phyloP scores from a whole-genome alignment of 164 flowering plant species.

The Nymphaea thermarum region DNA sequence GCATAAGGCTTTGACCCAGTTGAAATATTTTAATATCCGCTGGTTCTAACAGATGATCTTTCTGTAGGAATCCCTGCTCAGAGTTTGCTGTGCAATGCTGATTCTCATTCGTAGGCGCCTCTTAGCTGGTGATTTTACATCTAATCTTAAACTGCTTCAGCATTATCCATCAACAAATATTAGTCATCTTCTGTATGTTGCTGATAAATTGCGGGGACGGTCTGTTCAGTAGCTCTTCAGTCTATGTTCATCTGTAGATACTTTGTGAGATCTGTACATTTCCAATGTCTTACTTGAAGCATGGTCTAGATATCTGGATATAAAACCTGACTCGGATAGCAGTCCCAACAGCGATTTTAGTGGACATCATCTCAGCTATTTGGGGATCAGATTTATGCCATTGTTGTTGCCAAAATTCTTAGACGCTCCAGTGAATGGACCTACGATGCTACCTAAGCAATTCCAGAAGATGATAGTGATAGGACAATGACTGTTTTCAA shows the following conservation, averaged over 20 bases:
- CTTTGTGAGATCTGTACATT: background rate
- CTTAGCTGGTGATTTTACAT: slow-evolving; percentile 96
- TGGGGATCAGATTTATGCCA: background rate
- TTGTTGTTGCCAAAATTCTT: background rate
- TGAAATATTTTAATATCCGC: background rate
- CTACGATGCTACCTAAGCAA: too few relatives aligned
- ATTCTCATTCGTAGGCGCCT: slow-evolving; percentile 70
- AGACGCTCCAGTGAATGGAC: too few relatives aligned
- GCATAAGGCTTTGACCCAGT: background rate
- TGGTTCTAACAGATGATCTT: background rate
- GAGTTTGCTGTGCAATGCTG: slow-evolving; percentile 93
- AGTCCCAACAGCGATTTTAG: background rate
- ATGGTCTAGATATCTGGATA: background rate
- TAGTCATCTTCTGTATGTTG: slow-evolving; percentile 85
- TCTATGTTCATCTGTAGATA: background rate
- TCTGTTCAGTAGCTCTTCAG: slow-evolving; percentile 2
- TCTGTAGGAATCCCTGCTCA: slow-evolving; percentile 76
- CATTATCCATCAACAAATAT: slow-evolving; percentile 82
- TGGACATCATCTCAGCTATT: background rate
- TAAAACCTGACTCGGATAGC: background rate
- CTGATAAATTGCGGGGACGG: slow-evolving; percentile 63
- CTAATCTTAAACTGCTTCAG: slow-evolving; percentile 86
- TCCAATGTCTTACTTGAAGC: background rate
- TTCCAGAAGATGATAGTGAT: too few relatives aligned
- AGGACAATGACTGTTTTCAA: too few relatives aligned